Base-by-base conservation (phyloP, 176 grass and related monocot genomes). In the Oryza brachyantha region DNA sequence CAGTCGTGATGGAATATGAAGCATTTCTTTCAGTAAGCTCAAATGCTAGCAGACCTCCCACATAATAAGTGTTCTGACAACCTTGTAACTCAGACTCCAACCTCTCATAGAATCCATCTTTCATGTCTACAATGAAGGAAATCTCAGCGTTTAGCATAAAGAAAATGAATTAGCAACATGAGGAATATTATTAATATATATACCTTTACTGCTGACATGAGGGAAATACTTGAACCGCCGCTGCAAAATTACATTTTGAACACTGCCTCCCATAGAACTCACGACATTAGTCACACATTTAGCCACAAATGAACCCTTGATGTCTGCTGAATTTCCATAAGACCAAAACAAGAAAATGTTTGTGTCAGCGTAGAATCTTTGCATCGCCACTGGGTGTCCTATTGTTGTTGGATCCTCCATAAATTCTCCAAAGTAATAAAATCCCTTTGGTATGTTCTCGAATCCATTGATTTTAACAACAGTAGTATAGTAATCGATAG, bases 291-390 rank as follows among this genome's bases (percentile, higher is more conserved):
- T 84, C 65, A 93, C 81, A 86, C 72, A 68, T 73, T 89, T 81
- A 46, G 76, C 79, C 77, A 93, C 91, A 81, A 61, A 78, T 60
- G 84, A 29, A 58, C 81, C 87, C 19, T 72, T 84, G 73, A 93
- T 84, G 45, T 89, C 87, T 34, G 54, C 78, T 43, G 91, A 93
- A 79, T 93, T 89, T 61, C 91, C 91, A 66, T 93, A 93, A 75
- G 91, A 93, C 91, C 91, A 93, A 40, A 93, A 89, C 71, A 93
- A 76, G 72, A 93, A 93, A 84, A 93, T 75, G 68, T 89, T 62
- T 42, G 87, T 93, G 62, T 79, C 81, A 61, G 74, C 81, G 73
- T 87, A 93, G 72, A 93, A 93, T 72, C 78, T 93, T 74, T 93
- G 91, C 91, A 93, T 89, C 71, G 91, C 91, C 40, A 93, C 91